Percentiles rank a stretch among this genome's conserved stretches.
Evolutionary conservation across 208 protist species (phyloP).

Genomic region (Trypanosomatidae sp.): DNA sequence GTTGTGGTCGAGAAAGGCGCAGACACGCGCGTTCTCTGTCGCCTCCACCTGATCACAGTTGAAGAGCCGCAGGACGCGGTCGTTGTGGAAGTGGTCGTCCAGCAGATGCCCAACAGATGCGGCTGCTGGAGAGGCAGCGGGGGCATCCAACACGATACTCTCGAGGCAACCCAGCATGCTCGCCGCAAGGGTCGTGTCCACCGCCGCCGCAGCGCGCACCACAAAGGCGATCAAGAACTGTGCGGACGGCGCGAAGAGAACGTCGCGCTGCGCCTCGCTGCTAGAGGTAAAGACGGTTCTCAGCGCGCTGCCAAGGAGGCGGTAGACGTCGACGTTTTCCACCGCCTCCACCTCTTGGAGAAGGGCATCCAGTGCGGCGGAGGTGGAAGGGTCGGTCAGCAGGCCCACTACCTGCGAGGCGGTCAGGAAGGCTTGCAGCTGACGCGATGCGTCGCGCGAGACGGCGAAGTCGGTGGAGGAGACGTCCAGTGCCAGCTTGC

Average conservation of each 20-base stretch:
- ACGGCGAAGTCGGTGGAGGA: conserved; percentile 39
- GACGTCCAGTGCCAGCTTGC: conserved; percentile 25
- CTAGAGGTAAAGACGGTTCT: conserved; percentile 20
- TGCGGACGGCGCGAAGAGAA: conserved; percentile 32
- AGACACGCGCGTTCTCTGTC: conserved; percentile 38
- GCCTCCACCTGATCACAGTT: conserved; percentile 58
- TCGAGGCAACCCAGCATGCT: conserved; percentile 26
- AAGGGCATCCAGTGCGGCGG: conserved; percentile 17
- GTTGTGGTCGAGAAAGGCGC: conserved; percentile 33
- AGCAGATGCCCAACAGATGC: conserved; percentile 33
- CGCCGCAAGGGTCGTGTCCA: conserved; percentile 25
- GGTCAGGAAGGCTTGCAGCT: conserved; percentile 23
- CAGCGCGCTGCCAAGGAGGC: conserved; percentile 31
- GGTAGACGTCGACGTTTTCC: conserved; percentile 47
- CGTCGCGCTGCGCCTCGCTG: neutral
- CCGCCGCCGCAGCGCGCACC: conserved; percentile 16
- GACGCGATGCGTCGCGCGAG: conserved; percentile 25
- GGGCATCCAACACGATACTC: neutral
- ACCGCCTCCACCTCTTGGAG: conserved; percentile 42
- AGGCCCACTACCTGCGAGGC: conserved; percentile 20
- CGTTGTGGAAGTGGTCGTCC: conserved; percentile 37
- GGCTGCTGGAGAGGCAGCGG: neutral
- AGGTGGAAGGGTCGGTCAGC: conserved; percentile 7
- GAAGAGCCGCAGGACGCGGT: conserved; percentile 67
- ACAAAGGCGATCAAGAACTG: conserved; percentile 41